These are phyloP conservation scores for Tylopilus intermedius DNA, from an alignment of 768 basidiomycete genomes.

Conservation along the genomic window DNA sequence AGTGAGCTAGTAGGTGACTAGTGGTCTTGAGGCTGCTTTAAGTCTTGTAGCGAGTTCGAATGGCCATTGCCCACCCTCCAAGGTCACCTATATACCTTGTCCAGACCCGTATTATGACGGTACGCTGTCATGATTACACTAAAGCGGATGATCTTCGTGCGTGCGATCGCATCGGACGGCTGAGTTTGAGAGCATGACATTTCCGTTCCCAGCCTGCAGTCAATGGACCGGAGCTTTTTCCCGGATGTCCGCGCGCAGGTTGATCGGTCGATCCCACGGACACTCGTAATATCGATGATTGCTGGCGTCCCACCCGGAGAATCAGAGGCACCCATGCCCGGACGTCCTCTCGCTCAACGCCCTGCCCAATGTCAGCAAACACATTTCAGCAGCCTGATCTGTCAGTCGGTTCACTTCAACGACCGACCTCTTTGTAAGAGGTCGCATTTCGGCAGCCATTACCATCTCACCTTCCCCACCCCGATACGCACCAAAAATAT, in stretches of 20 bases:
- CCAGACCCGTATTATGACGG: background rate
- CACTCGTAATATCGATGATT: background rate
- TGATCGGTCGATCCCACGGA: background rate
- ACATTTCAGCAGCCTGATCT: background rate
- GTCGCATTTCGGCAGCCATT: background rate
- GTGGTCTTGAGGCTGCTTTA: background rate
- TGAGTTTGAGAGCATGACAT: background rate
- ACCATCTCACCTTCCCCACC: background rate
- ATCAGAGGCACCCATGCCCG: background rate
- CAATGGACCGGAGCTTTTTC: too few species aligned
- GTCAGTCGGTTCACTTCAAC: background rate
- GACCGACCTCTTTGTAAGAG: background rate
- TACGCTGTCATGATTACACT: background rate
- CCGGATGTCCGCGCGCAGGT: background rate
- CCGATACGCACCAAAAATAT: constrained; percentile 13
- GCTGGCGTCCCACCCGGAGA: background rate
- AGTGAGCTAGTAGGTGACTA: background rate
- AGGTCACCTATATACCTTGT: background rate
- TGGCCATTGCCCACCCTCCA: background rate
- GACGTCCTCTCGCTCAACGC: background rate
- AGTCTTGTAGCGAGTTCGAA: background rate
- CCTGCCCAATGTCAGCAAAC: background rate
- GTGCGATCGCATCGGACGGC: background rate
- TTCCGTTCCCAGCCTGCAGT: too few species aligned
- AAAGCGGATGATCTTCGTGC: background rate